These are phyloP conservation scores for Lodderomyces oxycetoniae DNA, from an alignment of 1,139 yeast genomes.

Conservation along the genomic window DNA sequence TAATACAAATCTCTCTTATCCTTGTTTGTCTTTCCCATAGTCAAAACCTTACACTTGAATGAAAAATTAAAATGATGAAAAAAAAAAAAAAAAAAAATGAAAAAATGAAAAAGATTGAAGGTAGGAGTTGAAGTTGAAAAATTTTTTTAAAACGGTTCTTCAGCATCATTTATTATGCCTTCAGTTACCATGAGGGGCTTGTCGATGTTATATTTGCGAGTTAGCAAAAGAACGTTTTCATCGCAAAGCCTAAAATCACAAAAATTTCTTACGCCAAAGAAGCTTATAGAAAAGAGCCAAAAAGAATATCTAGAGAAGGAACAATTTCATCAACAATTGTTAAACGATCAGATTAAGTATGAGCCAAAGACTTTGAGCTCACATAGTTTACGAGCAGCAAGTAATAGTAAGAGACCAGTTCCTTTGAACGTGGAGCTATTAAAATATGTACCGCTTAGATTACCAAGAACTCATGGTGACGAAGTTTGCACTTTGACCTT, in stretches of 20 bases:
- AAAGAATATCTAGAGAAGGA: conserved; percentile 27
- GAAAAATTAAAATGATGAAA: not conserved
- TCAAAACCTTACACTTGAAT: not conserved
- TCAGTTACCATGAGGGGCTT: too few species aligned
- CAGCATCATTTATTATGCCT: too few species aligned
- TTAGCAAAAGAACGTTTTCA: conserved; percentile 1
- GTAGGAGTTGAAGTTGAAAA: too few species aligned
- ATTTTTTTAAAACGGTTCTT: too few species aligned
- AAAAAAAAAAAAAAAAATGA: conserved; percentile 6
- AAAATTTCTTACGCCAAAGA: conserved; percentile 23
- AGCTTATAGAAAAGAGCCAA: conserved; percentile 25
- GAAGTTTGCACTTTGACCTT: conserved; percentile 66
- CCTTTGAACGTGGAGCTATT: conserved; percentile 83
- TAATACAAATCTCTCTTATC: conserved; percentile 90
- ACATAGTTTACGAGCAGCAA: conserved; percentile 23
- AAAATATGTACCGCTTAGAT: conserved; percentile 74
- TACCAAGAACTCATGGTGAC: conserved; percentile 65
- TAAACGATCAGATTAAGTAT: conserved; percentile 24
- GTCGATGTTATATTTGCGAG: too few species aligned
- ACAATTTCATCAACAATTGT: conserved; percentile 26
- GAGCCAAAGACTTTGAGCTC: conserved; percentile 39
- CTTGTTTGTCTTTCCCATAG: conserved; percentile 92
- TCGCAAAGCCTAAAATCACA: not conserved
- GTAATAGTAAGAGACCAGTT: conserved; percentile 43
- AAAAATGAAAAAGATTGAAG: not conserved